phyloP scores from a whole-genome alignment of 176 grass and related monocot genomes.

The Metroxylon sagu region DNA sequence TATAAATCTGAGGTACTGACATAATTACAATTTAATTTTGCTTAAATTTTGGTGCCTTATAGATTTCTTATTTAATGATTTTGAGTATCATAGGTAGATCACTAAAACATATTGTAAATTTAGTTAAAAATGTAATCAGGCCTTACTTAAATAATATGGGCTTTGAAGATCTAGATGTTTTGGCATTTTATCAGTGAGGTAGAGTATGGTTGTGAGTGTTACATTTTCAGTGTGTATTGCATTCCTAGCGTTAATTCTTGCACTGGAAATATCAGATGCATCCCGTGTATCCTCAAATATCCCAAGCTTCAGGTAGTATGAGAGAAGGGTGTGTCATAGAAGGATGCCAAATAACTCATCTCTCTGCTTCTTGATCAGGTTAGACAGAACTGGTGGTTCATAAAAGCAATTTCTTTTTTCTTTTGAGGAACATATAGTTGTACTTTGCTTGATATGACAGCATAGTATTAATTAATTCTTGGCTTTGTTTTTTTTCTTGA shows the following conservation, averaged over 20 bases:
- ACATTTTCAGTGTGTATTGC: conserved; percentile 6
- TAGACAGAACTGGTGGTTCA: not conserved
- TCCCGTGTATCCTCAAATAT: conserved; percentile 88
- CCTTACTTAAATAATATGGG: conserved; percentile 70
- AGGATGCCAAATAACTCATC: conserved; percentile 54
- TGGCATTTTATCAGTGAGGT: conserved; percentile 39
- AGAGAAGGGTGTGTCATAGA: conserved; percentile 62
- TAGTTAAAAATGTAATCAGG: conserved; percentile 27
- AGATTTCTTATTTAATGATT: too few species aligned
- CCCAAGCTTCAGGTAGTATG: conserved; percentile 65
- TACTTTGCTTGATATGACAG: too few species aligned
- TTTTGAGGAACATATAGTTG: too few species aligned
- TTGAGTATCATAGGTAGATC: too few species aligned
- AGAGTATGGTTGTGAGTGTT: conserved; percentile 30
- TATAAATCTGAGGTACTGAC: conserved; percentile 66
- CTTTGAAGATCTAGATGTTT: conserved; percentile 59
- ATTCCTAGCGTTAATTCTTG: not conserved
- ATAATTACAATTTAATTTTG: not conserved
- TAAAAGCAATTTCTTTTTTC: too few species aligned
- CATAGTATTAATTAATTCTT: too few species aligned
- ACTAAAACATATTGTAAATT: too few species aligned
- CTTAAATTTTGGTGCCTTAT: too few species aligned
- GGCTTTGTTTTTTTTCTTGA: too few species aligned
- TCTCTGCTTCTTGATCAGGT: conserved; percentile 86
- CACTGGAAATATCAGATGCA: conserved; percentile 31